Conservation (phyloP, 164 flowering plant species). For the Tetrastigma voinierianum region DNA sequence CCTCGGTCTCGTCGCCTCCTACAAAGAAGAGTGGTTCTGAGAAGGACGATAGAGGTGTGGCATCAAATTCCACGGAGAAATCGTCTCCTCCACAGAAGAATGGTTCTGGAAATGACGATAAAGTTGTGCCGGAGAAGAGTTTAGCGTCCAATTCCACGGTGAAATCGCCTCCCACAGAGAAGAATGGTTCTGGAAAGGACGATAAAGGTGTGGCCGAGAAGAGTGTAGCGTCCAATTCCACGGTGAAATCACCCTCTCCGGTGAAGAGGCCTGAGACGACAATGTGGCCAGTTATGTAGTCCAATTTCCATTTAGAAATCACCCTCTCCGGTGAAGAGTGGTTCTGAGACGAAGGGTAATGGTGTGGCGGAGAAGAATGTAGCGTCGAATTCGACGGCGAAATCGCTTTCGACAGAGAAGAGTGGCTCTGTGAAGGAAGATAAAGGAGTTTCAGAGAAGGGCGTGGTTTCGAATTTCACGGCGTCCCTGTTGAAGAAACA, state of each 20-base stretch:
- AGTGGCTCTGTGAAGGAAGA: slow-evolving; percentile 2
- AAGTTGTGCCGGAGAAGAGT: no score
- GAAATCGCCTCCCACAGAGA: neutral
- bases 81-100: no score
- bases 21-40: no score
- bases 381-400: slow-evolving; percentile 9
- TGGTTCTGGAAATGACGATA: no score
- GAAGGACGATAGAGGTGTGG: no score
- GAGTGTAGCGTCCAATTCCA: slow-evolving; percentile 30
- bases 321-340: neutral
- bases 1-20: neutral
- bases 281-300: no score
- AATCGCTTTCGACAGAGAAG: neutral
- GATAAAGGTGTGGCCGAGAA: slow-evolving; percentile 17
- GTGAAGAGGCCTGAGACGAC: no score
- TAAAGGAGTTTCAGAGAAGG: slow-evolving; percentile 17
- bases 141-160: neutral
- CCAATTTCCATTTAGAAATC: neutral
- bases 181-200: neutral
- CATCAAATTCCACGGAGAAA: no score
- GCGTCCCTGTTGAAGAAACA: slow-evolving; percentile 39
- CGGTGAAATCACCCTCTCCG: no score
- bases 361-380: slow-evolving; percentile 14
- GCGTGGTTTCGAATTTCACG: slow-evolving; percentile 36
- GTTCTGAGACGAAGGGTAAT: slow-evolving; percentile 5